Percentiles rank a stretch among this genome's conserved stretches.
These are phyloP conservation scores for Suillus weaverae DNA, from an alignment of 768 basidiomycete genomes.

Conservation along the genomic window DNA sequence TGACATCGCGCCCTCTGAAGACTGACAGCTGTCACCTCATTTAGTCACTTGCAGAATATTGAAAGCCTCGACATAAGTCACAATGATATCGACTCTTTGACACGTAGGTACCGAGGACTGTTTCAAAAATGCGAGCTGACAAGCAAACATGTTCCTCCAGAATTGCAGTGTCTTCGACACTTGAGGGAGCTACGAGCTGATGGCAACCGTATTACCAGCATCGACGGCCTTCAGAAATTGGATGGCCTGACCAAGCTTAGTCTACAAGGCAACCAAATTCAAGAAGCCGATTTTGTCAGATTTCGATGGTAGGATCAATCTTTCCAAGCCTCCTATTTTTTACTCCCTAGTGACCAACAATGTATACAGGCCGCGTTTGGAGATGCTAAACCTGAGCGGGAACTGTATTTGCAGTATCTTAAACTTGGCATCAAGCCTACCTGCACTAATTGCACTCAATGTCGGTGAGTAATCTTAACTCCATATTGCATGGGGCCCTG, in stretches of 20 bases:
- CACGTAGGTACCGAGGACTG: conserved; percentile 55
- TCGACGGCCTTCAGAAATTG: conserved; percentile 78
- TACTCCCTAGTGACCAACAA: conserved; percentile 14
- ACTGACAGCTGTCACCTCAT: conserved; percentile 84
- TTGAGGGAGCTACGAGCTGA: conserved; percentile 91
- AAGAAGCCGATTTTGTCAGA: conserved; percentile 55
- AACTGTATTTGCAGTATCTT: conserved; percentile 63
- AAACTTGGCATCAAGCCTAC: conserved; percentile 57
- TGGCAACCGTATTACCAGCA: conserved; percentile 70
- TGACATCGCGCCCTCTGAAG: conserved; percentile 40
- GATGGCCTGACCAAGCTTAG: conserved; percentile 84
- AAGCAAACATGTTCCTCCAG: conserved; percentile 39
- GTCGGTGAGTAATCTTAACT: conserved; percentile 61
- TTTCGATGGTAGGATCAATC: conserved; percentile 60
- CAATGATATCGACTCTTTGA: conserved; percentile 86
- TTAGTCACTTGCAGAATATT: conserved; percentile 81
- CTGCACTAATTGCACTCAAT: conserved; percentile 71
- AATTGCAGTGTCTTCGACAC: conserved; percentile 80
- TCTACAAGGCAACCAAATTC: conserved; percentile 71
- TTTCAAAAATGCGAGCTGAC: background rate
- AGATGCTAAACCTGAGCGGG: conserved; percentile 78
- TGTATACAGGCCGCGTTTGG: conserved; percentile 53
- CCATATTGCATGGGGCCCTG: conserved; percentile 12
- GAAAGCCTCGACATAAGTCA: conserved; percentile 88
- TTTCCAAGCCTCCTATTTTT: conserved; percentile 12